Evolutionary conservation across 495 filamentous ascomycete species (phyloP), one percentile per base, ranked within the genome.

Genomic region (Aspergillus campestris): DNA sequence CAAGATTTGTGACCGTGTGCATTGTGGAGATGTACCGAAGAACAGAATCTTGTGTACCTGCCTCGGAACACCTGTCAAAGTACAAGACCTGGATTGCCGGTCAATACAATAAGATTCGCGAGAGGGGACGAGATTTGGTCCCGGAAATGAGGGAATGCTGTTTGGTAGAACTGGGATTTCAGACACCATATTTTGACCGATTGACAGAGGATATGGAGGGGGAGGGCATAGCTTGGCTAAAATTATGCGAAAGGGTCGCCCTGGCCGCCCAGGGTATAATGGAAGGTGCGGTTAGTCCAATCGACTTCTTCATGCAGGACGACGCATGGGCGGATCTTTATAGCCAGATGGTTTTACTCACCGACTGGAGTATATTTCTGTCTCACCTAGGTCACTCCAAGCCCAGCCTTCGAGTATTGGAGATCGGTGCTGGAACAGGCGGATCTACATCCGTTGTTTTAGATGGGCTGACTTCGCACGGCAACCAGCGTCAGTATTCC

Each of bases 391-490:
- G 54, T 0, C 61, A 72, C 42, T 55, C 27, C 35, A 72, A 66
- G 9, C 72, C 73, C 0, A 41, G 31, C 1, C 45, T 74, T 27
- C 54, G 61, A 0, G 56, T 77, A 5, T 53, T 76, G 11, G 73
- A 77, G 50, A 59, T 77, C 13, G 73, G 74, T 5, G 65, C 65
- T 1, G 72, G 72, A 0, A 74, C 72, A 0, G 71, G 69, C 1
- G 60, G 63, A 8, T 38, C 30, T 32, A 66, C 72, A 1, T 35
- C n/a, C 0, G 28, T 48, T 13, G 40, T 51, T 8, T 36, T 65
- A 9, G 37, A 41, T 2, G 47, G n/a, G 3, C 38, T 67, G 0
- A 66, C 57, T 15, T 66, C 67, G 0, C 10, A 31, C 0, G 6
- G 24, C 2, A 42, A 40, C 6, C 30, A 31, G n/a, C 40, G 39